phyloP scores from a whole-genome alignment of 352 stramenopile species.

The Phytopythium sindhum region DNA sequence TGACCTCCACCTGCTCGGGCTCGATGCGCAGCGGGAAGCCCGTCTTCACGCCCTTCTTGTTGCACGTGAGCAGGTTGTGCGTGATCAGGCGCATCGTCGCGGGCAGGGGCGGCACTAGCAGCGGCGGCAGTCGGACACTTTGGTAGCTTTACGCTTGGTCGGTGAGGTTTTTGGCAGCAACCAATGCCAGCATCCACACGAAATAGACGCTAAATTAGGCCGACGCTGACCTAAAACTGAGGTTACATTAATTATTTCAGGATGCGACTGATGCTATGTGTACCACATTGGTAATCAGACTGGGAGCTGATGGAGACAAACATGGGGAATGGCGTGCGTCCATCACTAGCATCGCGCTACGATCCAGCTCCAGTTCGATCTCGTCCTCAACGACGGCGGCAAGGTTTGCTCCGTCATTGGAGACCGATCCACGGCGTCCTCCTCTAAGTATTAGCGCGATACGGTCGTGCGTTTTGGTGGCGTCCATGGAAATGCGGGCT shows the following conservation, averaged over 20 bases:
- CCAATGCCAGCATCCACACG: neutral
- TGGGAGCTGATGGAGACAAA: neutral
- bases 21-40: conserved; percentile 92
- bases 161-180: neutral
- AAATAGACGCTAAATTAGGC: neutral
- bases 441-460: no score
- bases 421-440: no score
- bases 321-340: neutral
- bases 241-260: no score
- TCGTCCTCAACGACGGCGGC: no score
- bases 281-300: neutral
- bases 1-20: conserved; percentile 72
- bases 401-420: no score
- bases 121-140: no score
- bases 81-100: conserved; percentile 88
- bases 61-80: conserved; percentile 93
- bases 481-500: neutral
- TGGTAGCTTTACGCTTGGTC: neutral
- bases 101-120: neutral
- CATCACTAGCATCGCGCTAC: neutral
- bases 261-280: neutral
- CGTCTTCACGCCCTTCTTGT: conserved; percentile 92
- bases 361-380: no score
- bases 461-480: neutral
- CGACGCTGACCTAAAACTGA: no score